These are phyloP conservation scores for Rhizoctonia solani DNA, from an alignment of 1,284 basidiomycete species.

Conservation along the genomic window DNA sequence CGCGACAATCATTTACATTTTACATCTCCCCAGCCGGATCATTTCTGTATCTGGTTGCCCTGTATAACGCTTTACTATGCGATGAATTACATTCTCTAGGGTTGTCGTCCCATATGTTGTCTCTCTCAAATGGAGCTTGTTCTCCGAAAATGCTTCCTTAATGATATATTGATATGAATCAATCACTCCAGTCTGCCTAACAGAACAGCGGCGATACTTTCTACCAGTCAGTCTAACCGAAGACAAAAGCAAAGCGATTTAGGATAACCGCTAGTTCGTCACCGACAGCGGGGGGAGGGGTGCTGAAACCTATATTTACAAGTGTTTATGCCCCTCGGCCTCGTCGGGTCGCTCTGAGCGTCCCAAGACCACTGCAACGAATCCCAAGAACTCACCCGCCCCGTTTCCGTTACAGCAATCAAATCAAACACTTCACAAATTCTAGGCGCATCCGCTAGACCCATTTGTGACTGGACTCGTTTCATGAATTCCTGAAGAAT, in stretches of 20 bases:
- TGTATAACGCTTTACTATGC: neutral
- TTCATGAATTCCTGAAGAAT: constrained; percentile 33
- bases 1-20: no score
- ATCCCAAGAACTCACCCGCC: constrained; percentile 1
- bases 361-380: no score
- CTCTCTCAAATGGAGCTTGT: neutral
- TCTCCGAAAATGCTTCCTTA: constrained; percentile 4
- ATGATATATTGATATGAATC: constrained; percentile 35
- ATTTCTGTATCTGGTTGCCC: neutral
- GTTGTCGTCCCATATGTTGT: neutral
- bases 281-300: no score
- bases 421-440: constrained; percentile 38
- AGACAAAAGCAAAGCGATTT: neutral
- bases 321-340: no score
- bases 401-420: constrained; percentile 1
- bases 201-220: constrained; percentile 45
- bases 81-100: neutral
- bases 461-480: neutral
- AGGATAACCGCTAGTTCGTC: no score
- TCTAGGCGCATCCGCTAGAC: neutral
- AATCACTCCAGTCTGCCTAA: constrained; percentile 45
- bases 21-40: neutral
- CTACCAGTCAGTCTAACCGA: neutral
- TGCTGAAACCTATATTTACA: no score
- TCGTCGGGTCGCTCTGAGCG: no score